Base-by-base conservation (phyloP, 306 rosid genomes). In the Styphnolobium japonicum region DNA sequence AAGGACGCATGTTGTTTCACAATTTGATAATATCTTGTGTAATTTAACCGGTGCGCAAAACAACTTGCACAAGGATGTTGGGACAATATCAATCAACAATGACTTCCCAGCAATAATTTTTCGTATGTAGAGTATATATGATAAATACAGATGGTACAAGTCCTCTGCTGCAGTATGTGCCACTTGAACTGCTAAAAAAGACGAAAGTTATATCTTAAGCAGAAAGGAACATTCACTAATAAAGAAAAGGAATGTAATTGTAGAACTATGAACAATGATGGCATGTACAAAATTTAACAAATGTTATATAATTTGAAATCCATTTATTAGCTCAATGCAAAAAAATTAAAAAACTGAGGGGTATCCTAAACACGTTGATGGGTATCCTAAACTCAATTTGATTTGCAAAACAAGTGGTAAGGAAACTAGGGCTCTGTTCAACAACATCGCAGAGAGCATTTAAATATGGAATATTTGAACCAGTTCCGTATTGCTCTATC, bases 1-100 rank as follows among this genome's bases (percentile, higher is more conserved):
- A 66, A 53, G 21, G 14, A n/a, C n/a, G n/a, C n/a, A 46, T 33
- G 72, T 55, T 29, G 33, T 71, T 61, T 62, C 40, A 16, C 29
- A 31, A 62, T 22, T 37, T 5, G 70, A 53, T 11, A 22, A 18
- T 16, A 55, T 31, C 57, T 23, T 31, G 5, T 22, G 29, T 16
- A 68, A 10, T 82, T 67, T 42, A 70, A 76, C 56, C 22, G 2
- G 39, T 72, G 67, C 21, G 3, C 33, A 3, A 2, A 19, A 31
- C 46, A 77, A 70, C 25, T 19, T 29, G 33, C 21, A 19, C 45
- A 29, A 23, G 31, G 49, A 18, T 36, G 15, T 19, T 48, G 49
- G 71, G 25, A 21, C 62, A 22, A 0, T 23, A 31, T 51, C 78
- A 48, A 48, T 69, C 73, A 61, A 82, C 68, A 70, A 69, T 25